Evolutionary conservation across 805 yeast genomes (phyloP), one percentile per base, ranked within the genome.

Genomic region (Dipodascopsis tothii): DNA sequence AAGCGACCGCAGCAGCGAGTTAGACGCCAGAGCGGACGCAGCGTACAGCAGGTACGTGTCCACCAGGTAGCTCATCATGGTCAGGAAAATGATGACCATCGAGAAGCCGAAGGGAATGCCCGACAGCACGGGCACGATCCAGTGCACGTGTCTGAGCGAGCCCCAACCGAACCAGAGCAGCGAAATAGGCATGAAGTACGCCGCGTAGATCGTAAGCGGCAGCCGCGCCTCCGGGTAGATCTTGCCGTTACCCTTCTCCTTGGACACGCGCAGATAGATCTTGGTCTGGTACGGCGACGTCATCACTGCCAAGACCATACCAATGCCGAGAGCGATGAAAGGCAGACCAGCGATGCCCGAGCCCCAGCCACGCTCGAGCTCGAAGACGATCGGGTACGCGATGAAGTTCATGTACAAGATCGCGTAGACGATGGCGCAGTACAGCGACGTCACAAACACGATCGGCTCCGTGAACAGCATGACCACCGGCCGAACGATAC

Each of bases 81-180:
- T 68, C 52, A 77, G 82, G 64, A 81, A 81, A 11, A 78, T 77
- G 4, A 77, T 73, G 44, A 78, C 71, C 25, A 78, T 60, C 2
- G 77, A 77, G 55, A 73, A 71, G 1, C 80, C 80, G 59, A 78
- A 80, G 17, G 80, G 64, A 3, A 66, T 72, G 16, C 78, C 69
- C 3, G 86, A 87, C 21, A 80, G 63, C 22, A 68, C 66, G 0
- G 84, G 81, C 69, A 77, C 73, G 33, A 79, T 68, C 80, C 82
- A 80, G 44, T 68, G 75, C 34, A 77, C 55, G 22, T 71, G 57
- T 23, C 69, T 63, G 54, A 78, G 65, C 1, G 81, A 80, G 28
- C 78, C 71, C 86, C 86, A 80, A 4, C 85, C 86, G 56, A 75
- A 79, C 78, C 83, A 76, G 44, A 80, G 63, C 33, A 80, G 62